Base-by-base conservation (phyloP, 495 filamentous ascomycete genomes). In the Penicillium silybi region DNA sequence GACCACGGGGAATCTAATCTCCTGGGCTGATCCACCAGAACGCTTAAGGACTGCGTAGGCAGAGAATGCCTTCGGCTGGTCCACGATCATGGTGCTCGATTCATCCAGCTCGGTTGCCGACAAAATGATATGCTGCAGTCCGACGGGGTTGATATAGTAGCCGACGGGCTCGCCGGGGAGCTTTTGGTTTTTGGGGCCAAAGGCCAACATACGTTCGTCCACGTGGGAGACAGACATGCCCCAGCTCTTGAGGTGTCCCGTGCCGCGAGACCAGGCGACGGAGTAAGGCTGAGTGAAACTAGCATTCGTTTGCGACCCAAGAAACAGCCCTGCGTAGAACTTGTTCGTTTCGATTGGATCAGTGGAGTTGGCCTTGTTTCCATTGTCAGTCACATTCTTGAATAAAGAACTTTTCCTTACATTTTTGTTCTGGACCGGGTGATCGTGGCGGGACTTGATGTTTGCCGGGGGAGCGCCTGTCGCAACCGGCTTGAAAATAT, bases 281-380 rank as follows among this genome's bases (percentile, higher is more conserved):
- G 87, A 85, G 66, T 96, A 98, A 9, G 93, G 93, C 64, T 95
- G 85, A 2, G 89, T 88, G 76, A 88, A 97, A 0, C 83, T 80
- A 1, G 84, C 76, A 34, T 80, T 78, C 4, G 71, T 79, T 66
- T 95, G 91, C 41, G 68, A 79, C 3, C 85, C 90, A 2, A 97
- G 72, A 61, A 92, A 93, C 56, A 96, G 84, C 43, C 95, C 95
- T 46, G 84, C 83, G 61, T 96, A 96, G 67, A 96, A 98, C 59
- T 96, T 97, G 68, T 97, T 95, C 11, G 91, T 93, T 44, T 80
- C 72, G 54, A 89, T 77, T 0, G 86, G 87, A 1, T 59, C 67
- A 2, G 69, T 65, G 17, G 80, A 70, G 48, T 72, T 64, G 32
- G 62, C 50, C 67, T 74, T 16, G 32, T 13, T 22, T 0, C 9